Evolutionary conservation across 345 rosid species (phyloP).

Genomic region (Pelargonium nanum): DNA sequence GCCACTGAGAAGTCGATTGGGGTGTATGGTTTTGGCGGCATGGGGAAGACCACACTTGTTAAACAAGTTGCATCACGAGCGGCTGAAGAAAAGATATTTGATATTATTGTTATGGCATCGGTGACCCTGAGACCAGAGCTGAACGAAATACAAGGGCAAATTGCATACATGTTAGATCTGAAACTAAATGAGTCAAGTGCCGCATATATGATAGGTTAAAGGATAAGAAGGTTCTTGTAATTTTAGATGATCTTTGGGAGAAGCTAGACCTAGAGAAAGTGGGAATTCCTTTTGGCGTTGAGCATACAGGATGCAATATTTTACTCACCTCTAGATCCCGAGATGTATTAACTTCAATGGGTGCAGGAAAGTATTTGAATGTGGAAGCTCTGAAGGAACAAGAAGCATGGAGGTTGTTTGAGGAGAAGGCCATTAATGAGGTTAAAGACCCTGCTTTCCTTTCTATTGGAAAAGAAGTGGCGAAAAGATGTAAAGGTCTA

Average conservation of each 20-base stretch:
- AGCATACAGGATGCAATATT: no score
- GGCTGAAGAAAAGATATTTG: constrained; percentile 4
- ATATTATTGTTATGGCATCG: constrained; percentile 5
- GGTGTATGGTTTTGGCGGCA: constrained; percentile 8
- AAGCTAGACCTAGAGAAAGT: no score
- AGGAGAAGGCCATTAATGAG: neutral
- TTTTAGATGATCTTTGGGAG: no score
- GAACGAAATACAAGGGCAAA: constrained; percentile 5
- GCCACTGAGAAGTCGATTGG: constrained; percentile 1
- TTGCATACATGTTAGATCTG: constrained; percentile 5
- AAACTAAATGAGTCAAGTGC: neutral
- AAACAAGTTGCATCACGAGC: neutral
- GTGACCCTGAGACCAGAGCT: constrained; percentile 7
- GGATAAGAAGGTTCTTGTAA: no score
- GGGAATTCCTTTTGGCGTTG: no score
- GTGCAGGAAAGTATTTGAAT: no score
- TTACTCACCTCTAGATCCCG: no score
- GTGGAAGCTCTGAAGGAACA: neutral
- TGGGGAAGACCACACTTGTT: neutral
- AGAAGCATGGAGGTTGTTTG: neutral
- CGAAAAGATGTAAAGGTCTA: no score
- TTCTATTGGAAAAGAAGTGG: neutral
- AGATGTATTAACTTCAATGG: no score
- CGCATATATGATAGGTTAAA: neutral
- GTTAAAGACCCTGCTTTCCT: neutral